Conservation (phyloP, 202 grass and related monocot genomes). For the Schoenoplectus tabernaemontani region DNA sequence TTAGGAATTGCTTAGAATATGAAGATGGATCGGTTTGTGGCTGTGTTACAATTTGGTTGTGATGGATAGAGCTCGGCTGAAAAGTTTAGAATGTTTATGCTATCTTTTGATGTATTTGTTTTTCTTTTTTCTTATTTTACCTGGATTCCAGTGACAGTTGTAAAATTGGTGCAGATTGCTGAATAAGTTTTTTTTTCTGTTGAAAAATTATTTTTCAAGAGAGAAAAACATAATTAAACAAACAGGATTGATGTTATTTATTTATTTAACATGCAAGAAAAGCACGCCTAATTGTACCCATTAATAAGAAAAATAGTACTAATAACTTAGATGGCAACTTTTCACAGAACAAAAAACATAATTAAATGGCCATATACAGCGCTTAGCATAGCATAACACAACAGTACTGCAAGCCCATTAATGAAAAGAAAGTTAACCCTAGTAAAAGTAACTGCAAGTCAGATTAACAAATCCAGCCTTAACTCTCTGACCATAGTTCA, state of each 20-base stretch:
- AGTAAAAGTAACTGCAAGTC: neutral
- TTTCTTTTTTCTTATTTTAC: neutral
- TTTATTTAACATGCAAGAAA: no score
- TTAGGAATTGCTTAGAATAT: conserved; percentile 5
- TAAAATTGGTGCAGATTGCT: conserved; percentile 18
- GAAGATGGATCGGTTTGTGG: neutral
- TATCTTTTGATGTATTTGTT: neutral
- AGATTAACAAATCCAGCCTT: conserved; percentile 1
- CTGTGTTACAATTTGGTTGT: neutral
- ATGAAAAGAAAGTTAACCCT: neutral
- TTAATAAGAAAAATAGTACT: no score
- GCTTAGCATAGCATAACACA: neutral
- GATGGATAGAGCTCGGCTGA: neutral
- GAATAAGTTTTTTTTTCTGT: neutral
- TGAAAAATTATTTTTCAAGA: neutral
- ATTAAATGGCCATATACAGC: neutral
- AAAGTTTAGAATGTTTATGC: neutral
- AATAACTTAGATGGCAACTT: no score
- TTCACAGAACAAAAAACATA: neutral
- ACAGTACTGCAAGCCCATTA: neutral
- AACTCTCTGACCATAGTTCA: neutral
- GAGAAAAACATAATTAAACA: no score
- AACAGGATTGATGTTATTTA: no score
- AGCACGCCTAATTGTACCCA: neutral
- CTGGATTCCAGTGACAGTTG: neutral